A percentile compares a stretch with the other conserved stretches of the same genome.
These are phyloP conservation scores for Talaromyces sp. DNA, from an alignment of 2,329 filamentous ascomycete species.

Conservation along the genomic window DNA sequence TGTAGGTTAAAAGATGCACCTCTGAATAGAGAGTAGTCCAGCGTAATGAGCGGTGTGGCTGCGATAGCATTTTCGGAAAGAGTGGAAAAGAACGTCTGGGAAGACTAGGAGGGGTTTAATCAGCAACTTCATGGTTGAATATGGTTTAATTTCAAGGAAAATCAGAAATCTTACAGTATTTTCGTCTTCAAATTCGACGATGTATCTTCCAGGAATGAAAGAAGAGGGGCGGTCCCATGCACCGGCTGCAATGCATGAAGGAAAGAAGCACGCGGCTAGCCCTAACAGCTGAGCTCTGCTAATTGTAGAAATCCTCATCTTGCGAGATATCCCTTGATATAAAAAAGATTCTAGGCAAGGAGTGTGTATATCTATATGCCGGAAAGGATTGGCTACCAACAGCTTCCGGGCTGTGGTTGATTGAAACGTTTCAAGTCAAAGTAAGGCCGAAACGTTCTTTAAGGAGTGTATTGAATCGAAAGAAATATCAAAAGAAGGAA, in stretches of 20 bases:
- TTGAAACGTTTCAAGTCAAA: background rate
- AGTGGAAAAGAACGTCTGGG: slow-evolving; percentile 4
- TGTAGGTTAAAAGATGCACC: slow-evolving; percentile 2
- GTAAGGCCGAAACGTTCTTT: background rate
- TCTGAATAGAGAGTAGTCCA: slow-evolving; percentile 6
- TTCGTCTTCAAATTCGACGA: slow-evolving; percentile 3
- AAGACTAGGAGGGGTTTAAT: background rate
- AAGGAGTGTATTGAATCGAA: background rate
- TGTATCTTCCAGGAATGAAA: slow-evolving; percentile 4
- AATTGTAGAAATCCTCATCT: background rate
- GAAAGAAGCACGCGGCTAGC: background rate
- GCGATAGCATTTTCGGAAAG: slow-evolving; percentile 5
- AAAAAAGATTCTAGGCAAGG: background rate
- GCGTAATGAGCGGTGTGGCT: slow-evolving; percentile 2
- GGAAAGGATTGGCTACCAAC: background rate
- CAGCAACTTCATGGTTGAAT: background rate
- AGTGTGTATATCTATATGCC: background rate
- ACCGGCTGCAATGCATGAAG: background rate
- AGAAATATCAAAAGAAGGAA: background rate
- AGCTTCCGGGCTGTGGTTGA: background rate
- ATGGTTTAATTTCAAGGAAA: background rate
- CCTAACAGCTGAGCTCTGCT: background rate
- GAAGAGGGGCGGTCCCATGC: background rate
- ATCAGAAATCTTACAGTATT: background rate
- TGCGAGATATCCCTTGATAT: background rate